Evolutionary conservation across 2,329 filamentous ascomycete species (phyloP).

Genomic region (Triangularia setosa): DNA sequence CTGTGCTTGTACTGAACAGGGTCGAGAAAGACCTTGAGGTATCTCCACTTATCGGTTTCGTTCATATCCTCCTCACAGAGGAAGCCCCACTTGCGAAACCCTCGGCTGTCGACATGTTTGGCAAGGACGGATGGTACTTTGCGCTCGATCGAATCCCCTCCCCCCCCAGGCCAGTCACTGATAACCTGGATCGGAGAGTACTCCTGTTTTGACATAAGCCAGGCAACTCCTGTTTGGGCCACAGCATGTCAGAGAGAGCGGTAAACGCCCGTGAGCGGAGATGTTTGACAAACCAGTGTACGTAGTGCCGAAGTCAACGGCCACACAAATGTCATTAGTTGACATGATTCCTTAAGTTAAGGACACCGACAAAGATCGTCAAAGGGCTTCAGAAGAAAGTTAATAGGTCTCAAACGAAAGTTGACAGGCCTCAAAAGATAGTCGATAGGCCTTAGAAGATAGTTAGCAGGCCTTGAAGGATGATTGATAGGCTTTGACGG

Average conservation of each 20-base stretch:
- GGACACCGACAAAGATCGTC: neutral
- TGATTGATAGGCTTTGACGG: too few relatives aligned
- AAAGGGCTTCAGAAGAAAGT: neutral
- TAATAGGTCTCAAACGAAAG: too few relatives aligned
- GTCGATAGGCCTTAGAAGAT: too few relatives aligned
- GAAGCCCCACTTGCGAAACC: constrained; percentile 52
- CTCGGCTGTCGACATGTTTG: neutral
- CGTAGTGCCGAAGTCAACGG: constrained; percentile 44
- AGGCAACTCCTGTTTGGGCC: constrained; percentile 32
- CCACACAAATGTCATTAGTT: constrained; percentile 35
- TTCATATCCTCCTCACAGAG: constrained; percentile 46
- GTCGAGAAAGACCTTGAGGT: constrained; percentile 56
- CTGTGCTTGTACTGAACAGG: constrained; percentile 40
- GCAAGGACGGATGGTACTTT: constrained; percentile 49
- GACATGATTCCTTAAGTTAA: neutral
- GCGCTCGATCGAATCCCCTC: constrained; percentile 44
- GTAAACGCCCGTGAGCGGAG: neutral
- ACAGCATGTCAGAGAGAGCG: too few relatives aligned
- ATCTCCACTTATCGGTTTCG: constrained; percentile 39
- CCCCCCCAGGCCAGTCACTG: constrained; percentile 53
- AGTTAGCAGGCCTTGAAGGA: too few relatives aligned
- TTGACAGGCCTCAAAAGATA: too few relatives aligned
- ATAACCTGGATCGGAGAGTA: constrained; percentile 40
- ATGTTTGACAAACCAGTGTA: constrained; percentile 36
- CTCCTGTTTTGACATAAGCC: constrained; percentile 25